Evolutionary conservation across 306 rosid genomes (phyloP), one percentile per base, ranked within the genome.

Genomic region (Cucurbita pepo): DNA sequence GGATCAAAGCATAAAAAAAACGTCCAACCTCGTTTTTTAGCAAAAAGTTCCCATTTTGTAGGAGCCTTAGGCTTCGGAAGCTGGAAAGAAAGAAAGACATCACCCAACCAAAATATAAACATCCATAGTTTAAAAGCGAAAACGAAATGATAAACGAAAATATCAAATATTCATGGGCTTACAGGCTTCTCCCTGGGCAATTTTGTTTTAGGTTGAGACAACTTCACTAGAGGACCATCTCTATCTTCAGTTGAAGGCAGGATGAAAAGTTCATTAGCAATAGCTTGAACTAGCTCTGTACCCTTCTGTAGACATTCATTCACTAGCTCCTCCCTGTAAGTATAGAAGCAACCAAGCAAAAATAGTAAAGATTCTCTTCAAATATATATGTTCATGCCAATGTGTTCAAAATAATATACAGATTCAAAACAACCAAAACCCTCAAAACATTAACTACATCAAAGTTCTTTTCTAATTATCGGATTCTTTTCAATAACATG

Each of bases 171-270:
- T 10, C 30, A 14, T 44, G 34, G 52, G 72, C 82, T 79, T 81
- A 90, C 95, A 74, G 78, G 97, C 89, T 92, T 90, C 82, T 85
- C 87, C 77, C 96, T 84, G 0, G 97, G 97, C 78, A 92, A 80
- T 85, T 77, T 88, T 8, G 91, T 85, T 4, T 74, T 71, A 1
- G 96, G 95, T 0, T 80, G 69, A 34, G 96, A 96, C 80, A 92
- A 83, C 53, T 77, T 81, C 74, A 92, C 87, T 14, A 92, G 86
- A 15, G 96, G 95, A 12, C 97, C 97, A 51, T 90, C 97, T 13
- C 83, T 44, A 37, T 85, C 88, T 82, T 88, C 90, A 2, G 88
- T 84, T 2, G 97, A 83, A 53, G 93, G 95, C 50, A 86, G 76
- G 62, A 77, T 72, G 76, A 92, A 92, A 69, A 92, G 85, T 11